Evolutionary conservation across 2,329 filamentous ascomycete species (phyloP), one percentile per base, ranked within the genome.

Genomic region (Penicillium sp.): DNA sequence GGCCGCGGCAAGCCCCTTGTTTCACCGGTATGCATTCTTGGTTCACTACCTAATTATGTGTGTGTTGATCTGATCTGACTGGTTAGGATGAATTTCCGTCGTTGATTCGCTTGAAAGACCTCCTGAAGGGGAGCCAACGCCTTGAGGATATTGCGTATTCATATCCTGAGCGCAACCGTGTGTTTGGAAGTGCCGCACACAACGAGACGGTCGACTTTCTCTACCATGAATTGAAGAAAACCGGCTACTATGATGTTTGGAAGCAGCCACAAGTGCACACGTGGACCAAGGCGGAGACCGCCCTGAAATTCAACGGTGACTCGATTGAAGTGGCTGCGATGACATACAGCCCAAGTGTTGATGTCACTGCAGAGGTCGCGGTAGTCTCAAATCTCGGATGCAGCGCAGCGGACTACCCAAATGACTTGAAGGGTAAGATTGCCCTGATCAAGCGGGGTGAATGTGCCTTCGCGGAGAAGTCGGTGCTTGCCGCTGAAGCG

Each of bases 381-480:
- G 76, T 86, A 10, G 85, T 88, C 10, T 73, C 76, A 10, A 86
- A 87, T 68, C 74, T 86, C 5, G 90, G 90, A 49, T 93, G 90
- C 72, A 71, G 83, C 15, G 75, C 78, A 63, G 78, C 81, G 2
- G 89, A 93, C 74, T 93, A 86, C 71, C 85, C 89, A 1, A 54
- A 37, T 3, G 74, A 78, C 1, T 77, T 88, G 4, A 73, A 78
- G 10, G 88, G 86, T 52, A 86, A 85, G 59, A 88, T 95, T 60
- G 90, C 88, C 10, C 80, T 95, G 39, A 83, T 95, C 63, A 80
- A 82, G 34, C 87, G 91, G 57, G 91, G 91, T 55, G 81, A 76
- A 1, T 95, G 91, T 71, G 66, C 86, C 7, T 95, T 94, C 66
- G 89, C 87, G 11, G 76, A 82, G 60, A 95, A 95, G 78, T 88